Evolutionary conservation across 306 rosid genomes (phyloP), one percentile per base, ranked within the genome.

Genomic region (Morella rubra): DNA sequence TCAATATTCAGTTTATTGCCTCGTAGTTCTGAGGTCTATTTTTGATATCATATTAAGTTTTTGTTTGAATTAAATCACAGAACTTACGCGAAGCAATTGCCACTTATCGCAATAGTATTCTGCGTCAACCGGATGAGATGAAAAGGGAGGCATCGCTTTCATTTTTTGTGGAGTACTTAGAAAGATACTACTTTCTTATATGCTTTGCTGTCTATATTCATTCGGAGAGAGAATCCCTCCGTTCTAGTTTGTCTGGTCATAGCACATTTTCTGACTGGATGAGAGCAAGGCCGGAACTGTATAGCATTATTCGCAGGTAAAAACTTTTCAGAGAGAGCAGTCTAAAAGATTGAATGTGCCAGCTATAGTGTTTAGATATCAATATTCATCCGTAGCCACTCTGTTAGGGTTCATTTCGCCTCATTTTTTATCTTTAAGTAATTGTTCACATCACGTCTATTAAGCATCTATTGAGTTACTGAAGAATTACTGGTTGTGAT

Each of bases 181-280:
- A 93, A 85, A 91, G 98, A 87, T 93, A 93, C 91, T 93, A 93
- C 92, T 93, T 93, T 76, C 92, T 93, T 49, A 93, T 93, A 89
- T 93, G 98, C 84, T 93, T 93, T 86, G 91, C 98, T 18, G 98
- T 93, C 62, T 93, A 89, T 90, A 82, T 93, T 75, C 90, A 93
- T 84, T 90, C 96, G 46, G 91, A 89, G 84, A 82, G 87, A 83
- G 83, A 86, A 73, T 74, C 82, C 54, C 84, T 85, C 74, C 82
- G 75, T 66, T 84, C 93, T 74, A 87, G 86, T 77, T 84, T 88
- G 56, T 77, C 51, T 74, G 85, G 61, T 74, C 80, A 74, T 50
- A 72, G 83, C 79, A 84, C 89, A 75, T 93, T 93, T 81, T 77
- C 96, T 79, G 93, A 89, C 67, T 93, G 98, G 98, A 93, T 93